A percentile compares a stretch with the other conserved stretches of the same genome.
phyloP scores from a whole-genome alignment of 2,329 filamentous ascomycete species.

The Sarocladium brachiariae region DNA sequence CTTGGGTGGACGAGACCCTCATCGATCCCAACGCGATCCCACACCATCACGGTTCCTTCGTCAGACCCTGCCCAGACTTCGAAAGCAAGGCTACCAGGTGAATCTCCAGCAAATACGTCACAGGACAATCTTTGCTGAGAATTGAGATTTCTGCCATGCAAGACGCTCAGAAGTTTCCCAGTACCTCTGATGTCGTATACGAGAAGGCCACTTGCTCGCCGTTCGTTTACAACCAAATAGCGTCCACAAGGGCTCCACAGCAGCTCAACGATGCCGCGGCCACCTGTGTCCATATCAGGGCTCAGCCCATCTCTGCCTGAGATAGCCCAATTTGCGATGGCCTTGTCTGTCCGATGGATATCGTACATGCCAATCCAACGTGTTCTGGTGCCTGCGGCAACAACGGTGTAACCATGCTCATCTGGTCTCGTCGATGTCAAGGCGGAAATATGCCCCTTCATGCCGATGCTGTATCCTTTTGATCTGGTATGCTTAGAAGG shows the following conservation, averaged over 20 bases:
- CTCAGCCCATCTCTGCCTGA: slow-evolving; percentile 42
- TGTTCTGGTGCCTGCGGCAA: slow-evolving; percentile 59
- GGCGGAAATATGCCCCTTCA: slow-evolving; percentile 55
- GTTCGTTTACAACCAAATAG: slow-evolving; percentile 57
- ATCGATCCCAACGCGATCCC: slow-evolving; percentile 47
- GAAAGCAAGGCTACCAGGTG: slow-evolving; percentile 32
- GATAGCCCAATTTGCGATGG: slow-evolving; percentile 54
- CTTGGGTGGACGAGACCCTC: slow-evolving; percentile 34
- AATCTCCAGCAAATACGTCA: slow-evolving; percentile 42
- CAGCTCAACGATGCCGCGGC: slow-evolving; percentile 56
- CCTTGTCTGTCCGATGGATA: slow-evolving; percentile 44
- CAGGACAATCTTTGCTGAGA: slow-evolving; percentile 51
- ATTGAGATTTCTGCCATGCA: slow-evolving; percentile 41
- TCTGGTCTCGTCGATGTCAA: slow-evolving; percentile 39
- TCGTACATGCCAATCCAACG: slow-evolving; percentile 58
- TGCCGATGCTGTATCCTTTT: slow-evolving; percentile 56
- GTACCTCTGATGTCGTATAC: slow-evolving; percentile 58
- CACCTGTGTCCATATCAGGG: slow-evolving; percentile 37
- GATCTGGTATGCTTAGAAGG: slow-evolving; percentile 51
- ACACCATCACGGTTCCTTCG: slow-evolving; percentile 49
- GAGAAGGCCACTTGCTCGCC: slow-evolving; percentile 46
- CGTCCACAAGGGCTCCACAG: slow-evolving; percentile 57
- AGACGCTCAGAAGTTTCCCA: slow-evolving; percentile 46
- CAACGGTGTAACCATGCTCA: slow-evolving; percentile 27
- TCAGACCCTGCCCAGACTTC: slow-evolving; percentile 57